phyloP scores from a whole-genome alignment of 352 stramenopile genomes.

The Globisporangium viniferum region DNA sequence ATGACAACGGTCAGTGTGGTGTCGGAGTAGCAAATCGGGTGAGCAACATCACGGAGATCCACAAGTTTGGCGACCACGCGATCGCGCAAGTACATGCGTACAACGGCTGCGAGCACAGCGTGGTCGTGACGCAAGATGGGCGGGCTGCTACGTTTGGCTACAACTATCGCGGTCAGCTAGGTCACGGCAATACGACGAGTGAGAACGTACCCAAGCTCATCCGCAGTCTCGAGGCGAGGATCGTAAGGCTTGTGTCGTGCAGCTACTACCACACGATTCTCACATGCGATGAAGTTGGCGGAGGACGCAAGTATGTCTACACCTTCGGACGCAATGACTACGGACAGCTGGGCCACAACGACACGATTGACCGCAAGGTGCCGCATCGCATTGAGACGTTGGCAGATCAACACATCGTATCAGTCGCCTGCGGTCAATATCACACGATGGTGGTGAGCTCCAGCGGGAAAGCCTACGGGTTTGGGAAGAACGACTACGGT shows the following conservation, averaged over 20 bases:
- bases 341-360: conserved; percentile 87
- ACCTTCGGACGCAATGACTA: conserved; percentile 93
- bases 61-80: conserved; percentile 44
- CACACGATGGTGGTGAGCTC: conserved; percentile 82
- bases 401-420: conserved; percentile 55
- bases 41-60: conserved; percentile 64
- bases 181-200: conserved; percentile 86
- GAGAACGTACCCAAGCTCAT: conserved; percentile 82
- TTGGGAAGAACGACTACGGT: conserved; percentile 94
- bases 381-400: conserved; percentile 70
- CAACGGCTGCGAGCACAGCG: conserved; percentile 92
- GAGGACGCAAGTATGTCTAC: conserved; percentile 51
- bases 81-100: conserved; percentile 88
- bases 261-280: conserved; percentile 93
- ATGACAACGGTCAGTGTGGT: conserved; percentile 94
- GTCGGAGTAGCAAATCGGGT: conserved; percentile 83
- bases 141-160: conserved; percentile 86
- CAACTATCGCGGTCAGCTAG: conserved; percentile 93
- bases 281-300: conserved; percentile 42
- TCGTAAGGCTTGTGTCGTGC: conserved; percentile 84
- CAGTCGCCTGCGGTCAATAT: conserved; percentile 90
- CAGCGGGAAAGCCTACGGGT: conserved; percentile 69
- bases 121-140: conserved; percentile 80
- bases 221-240: conserved; percentile 55
- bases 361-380: conserved; percentile 87